phyloP scores from a whole-genome alignment of 2,329 filamentous ascomycete species.

The Fusarium xyrophilum region DNA sequence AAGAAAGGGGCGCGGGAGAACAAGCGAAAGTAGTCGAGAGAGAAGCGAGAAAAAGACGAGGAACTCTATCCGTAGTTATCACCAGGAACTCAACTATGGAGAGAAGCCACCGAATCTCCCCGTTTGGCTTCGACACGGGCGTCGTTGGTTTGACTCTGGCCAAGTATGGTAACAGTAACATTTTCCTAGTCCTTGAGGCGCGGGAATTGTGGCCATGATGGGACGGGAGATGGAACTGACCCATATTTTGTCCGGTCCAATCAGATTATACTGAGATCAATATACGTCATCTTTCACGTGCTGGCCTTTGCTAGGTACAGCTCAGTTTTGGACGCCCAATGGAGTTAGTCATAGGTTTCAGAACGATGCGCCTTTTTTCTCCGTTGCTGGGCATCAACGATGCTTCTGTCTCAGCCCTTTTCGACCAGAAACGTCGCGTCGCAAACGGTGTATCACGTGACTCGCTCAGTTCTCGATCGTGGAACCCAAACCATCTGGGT shows the following conservation, averaged over 20 bases:
- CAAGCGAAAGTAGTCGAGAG: neutral
- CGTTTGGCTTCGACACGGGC: conserved; percentile 1
- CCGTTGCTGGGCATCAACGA: conserved; percentile 6
- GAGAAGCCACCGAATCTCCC: conserved; percentile 2
- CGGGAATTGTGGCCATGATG: conserved; percentile 19
- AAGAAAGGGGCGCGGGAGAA: conserved; percentile 4
- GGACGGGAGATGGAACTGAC: conserved; percentile 10
- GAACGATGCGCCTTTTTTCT: neutral
- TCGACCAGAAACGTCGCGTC: neutral
- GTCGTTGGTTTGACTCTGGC: conserved; percentile 11
- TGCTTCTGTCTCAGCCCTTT: neutral
- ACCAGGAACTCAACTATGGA: neutral
- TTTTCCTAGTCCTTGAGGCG: conserved; percentile 23
- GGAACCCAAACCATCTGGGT: neutral
- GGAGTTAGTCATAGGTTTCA: neutral
- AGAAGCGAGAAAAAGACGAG: neutral
- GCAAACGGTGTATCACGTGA: neutral
- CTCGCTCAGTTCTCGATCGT: neutral
- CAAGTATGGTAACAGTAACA: conserved; percentile 4
- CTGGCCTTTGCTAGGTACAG: neutral
- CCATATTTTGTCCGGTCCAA: conserved; percentile 33
- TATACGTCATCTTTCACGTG: conserved; percentile 30
- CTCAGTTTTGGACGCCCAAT: conserved; percentile 21
- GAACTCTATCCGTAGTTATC: neutral
- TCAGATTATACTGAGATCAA: conserved; percentile 20